Evolutionary conservation across 2,329 filamentous ascomycete species (phyloP), one percentile per base, ranked within the genome.

Genomic region (Curvularia hawaiiensis): DNA sequence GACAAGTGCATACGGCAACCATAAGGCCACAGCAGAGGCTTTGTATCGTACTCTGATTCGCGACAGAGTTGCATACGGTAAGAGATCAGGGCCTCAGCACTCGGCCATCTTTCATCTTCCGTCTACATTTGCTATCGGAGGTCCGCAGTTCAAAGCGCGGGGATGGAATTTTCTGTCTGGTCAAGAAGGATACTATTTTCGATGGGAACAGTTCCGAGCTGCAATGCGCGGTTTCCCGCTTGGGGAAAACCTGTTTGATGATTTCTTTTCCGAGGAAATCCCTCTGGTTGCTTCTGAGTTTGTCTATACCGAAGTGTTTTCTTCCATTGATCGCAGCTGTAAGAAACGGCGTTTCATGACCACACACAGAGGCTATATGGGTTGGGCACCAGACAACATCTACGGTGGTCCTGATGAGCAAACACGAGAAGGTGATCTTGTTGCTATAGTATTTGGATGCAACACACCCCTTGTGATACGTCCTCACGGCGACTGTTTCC

Each of bases 311-410:
- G 41, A 44, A 26, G 31, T 16, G 4, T 49, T 38, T n/a, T 49
- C 46, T 9, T 39, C 33, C 33, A 30, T 31, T 39, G 33, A 39
- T 49, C 47, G 33, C 26, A 49, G 22, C 33, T 35, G 20, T 16
- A 49, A 49, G 12, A 49, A 49, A 28, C 47, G 33, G 24, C 22
- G 47, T 10, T 49, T 49, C 33, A 49, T 49, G 33, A 49, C 47
- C 4, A 49, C 47, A 6, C 18, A 26, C 14, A 39, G 26, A 18
- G 47, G 47, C 14, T 49, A 49, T 26, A 10, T 49, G 22, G 31
- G 47, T 16, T 49, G 47, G 33, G 47, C 22, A 3, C 47, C 33
- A 18, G 47, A 28, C n/a, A 44, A 28, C 5, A 44, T 44, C 24
- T 44, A 44, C 5, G 41, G 41, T 11, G 22, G 24, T 3, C 24